Evolutionary conservation across 495 filamentous ascomycete genomes (phyloP), one percentile per base, ranked within the genome.

Genomic region (Trichocladium antarcticum): DNA sequence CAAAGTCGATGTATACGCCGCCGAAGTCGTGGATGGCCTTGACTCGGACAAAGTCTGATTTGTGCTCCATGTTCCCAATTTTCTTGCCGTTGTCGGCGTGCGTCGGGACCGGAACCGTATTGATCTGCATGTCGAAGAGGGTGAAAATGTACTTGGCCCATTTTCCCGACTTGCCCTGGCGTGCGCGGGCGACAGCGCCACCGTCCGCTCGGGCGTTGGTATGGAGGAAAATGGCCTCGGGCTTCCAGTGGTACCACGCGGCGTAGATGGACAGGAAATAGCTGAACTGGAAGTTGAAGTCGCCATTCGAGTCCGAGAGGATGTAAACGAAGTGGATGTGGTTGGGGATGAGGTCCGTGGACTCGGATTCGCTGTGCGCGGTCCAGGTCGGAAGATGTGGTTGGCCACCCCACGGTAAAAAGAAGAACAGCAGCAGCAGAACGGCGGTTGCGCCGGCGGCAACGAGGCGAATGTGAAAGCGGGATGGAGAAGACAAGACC

Each of bases 141-240:
- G 24, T 47, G 46, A 56, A 31, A 29, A 59, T 38, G 14, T 53
- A 49, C 34, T 20, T 35, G 27, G 16, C 45, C 57, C 57, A 59
- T 32, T 68, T 68, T 49, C 57, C 59, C 15, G 64, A 64, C 17
- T 64, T 55, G 21, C 64, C 73, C 41, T 73, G 69, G 68, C 74
- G 71, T 28, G 63, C 70, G 39, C 71, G 68, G 6, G 52, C 56
- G 40, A 58, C 9, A 17, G 49, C 42, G 9, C n/a, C 6, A 14
- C 37, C 11, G 37, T 38, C 14, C 21, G 62, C 63, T 11, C 38
- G 48, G 1, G 53, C 57, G 48, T 73, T 70, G 17, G 74, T 68
- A 61, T 84, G 79, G 15, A 81, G 44, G 42, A 48, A 54, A 20
- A 56, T 54, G 11, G 27, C 40, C 21, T 41, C 16, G 20, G 57